Percentiles rank a stretch among this genome's conserved stretches.
Conservation (phyloP, 169 alveolate species). For the Babesia ovis region DNA sequence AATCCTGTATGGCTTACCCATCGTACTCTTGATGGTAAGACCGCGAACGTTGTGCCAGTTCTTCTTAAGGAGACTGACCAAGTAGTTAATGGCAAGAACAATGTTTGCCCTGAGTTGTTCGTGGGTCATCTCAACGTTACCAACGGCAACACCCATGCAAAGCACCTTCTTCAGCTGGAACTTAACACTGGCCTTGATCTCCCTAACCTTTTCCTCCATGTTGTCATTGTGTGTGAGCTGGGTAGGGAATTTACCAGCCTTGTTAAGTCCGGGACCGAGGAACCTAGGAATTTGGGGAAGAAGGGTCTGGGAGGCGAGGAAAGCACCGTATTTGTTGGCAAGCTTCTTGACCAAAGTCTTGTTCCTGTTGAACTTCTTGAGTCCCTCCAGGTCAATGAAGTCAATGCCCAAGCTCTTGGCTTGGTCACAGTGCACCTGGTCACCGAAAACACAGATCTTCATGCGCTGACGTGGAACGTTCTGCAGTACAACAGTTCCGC, state of each 20-base stretch:
- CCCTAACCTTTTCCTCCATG: constrained; percentile 94
- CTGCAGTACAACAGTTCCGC: constrained; percentile 98
- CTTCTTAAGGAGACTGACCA: constrained; percentile 97
- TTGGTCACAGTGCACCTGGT: constrained; percentile 98
- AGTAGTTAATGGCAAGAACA: constrained; percentile 95
- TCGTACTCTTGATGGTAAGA: constrained; percentile 96
- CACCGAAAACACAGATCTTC: constrained; percentile 98
- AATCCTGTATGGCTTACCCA: constrained; percentile 97
- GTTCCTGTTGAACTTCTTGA: constrained; percentile 98
- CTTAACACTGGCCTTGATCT: constrained; percentile 90
- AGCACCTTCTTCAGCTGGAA: constrained; percentile 94
- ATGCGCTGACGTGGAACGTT: constrained; percentile 93
- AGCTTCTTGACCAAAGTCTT: constrained; percentile 97
- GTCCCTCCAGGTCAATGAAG: constrained; percentile 95
- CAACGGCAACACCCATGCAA: constrained; percentile 99
- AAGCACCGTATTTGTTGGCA: constrained; percentile 93
- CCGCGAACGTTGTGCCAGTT: constrained; percentile 98
- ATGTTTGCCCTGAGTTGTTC: constrained; percentile 97
- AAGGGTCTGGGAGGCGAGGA: constrained; percentile 97
- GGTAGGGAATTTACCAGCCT: constrained; percentile 99
- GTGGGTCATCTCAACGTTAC: constrained; percentile 95
- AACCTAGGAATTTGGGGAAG: constrained; percentile 98
- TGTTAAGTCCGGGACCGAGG: constrained; percentile 98
- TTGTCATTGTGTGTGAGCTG: constrained; percentile 95
- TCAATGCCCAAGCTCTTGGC: constrained; percentile 95